Evolutionary conservation across 75 land plant genomes (phyloP), one percentile per base, ranked within the genome.

Genomic region (Azolla pinnata): DNA sequence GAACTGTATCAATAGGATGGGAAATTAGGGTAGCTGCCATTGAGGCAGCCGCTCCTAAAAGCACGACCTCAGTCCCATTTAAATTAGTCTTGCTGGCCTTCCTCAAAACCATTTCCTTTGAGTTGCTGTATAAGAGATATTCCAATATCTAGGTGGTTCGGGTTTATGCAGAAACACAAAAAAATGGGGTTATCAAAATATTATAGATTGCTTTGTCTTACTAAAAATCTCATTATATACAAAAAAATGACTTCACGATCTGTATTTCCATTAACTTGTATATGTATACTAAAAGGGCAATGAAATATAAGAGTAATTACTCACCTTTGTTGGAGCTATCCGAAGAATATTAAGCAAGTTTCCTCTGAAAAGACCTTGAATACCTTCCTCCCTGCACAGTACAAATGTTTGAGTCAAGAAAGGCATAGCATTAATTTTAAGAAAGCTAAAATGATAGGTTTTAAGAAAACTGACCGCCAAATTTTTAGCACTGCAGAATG

Each of bases 261-360:
- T n/a, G n/a, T n/a, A n/a, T n/a, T n/a, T n/a, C n/a, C n/a, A n/a
- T n/a, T n/a, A n/a, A n/a, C n/a, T n/a, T n/a, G n/a, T n/a, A n/a
- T n/a, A n/a, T n/a, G n/a, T n/a, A n/a, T n/a, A n/a, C n/a, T n/a
- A n/a, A n/a, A n/a, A n/a, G n/a, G n/a, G n/a, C n/a, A n/a, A n/a
- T n/a, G n/a, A n/a, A n/a, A n/a, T n/a, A n/a, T n/a, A n/a, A n/a
- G n/a, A n/a, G n/a, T n/a, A 18, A 21, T 55, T 31, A 16, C 57
- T 31, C 31, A 65, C 67, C 67, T 52, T 65, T 2, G 59, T 65
- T 34, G 67, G 67, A 42, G 44, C 55, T n/a, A 65, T 38, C 1
- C 45, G 38, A 1, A 52, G 9, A 2, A 65, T 14, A 55, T 65
- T 65, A 5, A 40, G 60, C 1, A 65, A 23, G 63, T 65, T 65